Evolutionary conservation across 495 filamentous ascomycete genomes (phyloP).

Genomic region (Hyphodiscus hymeniophilus): DNA sequence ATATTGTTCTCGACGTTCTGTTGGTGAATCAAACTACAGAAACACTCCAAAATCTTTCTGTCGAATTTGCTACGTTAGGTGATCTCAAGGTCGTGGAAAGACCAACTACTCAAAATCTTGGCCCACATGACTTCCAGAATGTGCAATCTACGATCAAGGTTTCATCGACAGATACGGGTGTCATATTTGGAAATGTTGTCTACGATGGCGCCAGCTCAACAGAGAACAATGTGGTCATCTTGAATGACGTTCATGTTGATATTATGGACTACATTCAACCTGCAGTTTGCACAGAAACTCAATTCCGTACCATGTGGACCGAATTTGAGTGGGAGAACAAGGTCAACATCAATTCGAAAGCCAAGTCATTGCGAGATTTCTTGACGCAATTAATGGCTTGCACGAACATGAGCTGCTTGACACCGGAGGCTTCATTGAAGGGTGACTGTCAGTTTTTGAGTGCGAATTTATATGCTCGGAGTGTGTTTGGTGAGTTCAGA

Average conservation of each 20-base stretch:
- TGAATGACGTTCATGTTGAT: conserved; percentile 98
- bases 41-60: conserved; percentile 92
- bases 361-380: conserved; percentile 87
- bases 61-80: conserved; percentile 96
- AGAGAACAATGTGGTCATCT: conserved; percentile 94
- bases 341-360: conserved; percentile 98
- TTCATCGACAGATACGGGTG: conserved; percentile 94
- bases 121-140: conserved; percentile 92
- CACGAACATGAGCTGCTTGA: conserved; percentile 98
- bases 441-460: conserved; percentile 98
- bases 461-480: conserved; percentile 94
- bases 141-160: conserved; percentile 99
- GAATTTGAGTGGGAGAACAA: conserved; percentile 99
- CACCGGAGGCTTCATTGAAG: conserved; percentile 91
- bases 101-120: conserved; percentile 91
- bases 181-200: conserved; percentile 98
- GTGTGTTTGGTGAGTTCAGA: conserved; percentile 98
- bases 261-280: conserved; percentile 99
- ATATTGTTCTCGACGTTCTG: conserved; percentile 95
- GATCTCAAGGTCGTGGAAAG: conserved; percentile 97
- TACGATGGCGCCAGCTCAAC: conserved; percentile 95
- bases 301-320: conserved; percentile 99
- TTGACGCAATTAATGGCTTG: conserved; percentile 90
- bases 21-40: conserved; percentile 97
- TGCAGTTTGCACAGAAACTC: conserved; percentile 91